Conservation (phyloP, 202 grass and related monocot species). For the Schoenoplectus triqueter region DNA sequence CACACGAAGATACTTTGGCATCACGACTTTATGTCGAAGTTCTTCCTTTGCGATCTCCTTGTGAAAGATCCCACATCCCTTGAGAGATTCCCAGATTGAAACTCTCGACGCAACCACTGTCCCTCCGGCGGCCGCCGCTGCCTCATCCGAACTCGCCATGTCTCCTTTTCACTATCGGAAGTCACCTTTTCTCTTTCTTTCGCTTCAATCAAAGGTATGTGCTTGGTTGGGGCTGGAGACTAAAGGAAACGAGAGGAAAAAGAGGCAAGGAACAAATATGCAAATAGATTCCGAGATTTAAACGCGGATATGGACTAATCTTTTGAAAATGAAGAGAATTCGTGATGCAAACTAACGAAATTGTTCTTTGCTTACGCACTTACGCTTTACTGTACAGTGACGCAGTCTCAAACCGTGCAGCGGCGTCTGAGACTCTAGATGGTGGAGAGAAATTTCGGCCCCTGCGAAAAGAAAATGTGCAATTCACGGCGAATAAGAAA, state of each 20-base stretch:
- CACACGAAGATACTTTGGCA: conserved; percentile 65
- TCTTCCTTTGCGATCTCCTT: conserved; percentile 73
- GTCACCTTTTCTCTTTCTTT: background rate
- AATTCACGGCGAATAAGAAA: too few relatives aligned
- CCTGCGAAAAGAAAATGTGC: too few relatives aligned
- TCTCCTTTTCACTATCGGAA: background rate
- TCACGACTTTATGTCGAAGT: conserved; percentile 65
- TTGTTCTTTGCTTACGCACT: background rate
- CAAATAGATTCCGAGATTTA: background rate
- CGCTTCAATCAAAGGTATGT: background rate
- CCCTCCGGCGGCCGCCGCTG: conserved; percentile 37
- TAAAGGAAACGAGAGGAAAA: background rate
- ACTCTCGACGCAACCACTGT: conserved; percentile 45
- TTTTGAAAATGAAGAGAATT: background rate
- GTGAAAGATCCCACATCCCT: conserved; percentile 62
- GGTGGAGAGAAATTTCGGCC: too few relatives aligned
- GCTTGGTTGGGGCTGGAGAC: background rate
- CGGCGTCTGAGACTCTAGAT: background rate
- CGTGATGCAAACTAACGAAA: background rate
- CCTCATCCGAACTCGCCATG: conserved; percentile 23
- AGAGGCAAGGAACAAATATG: background rate
- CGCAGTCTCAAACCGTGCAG: conserved; percentile 6
- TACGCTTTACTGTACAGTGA: conserved; percentile 13
- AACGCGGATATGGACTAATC: too few relatives aligned
- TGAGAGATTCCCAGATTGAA: conserved; percentile 84